Conservation (phyloP, 2,329 filamentous ascomycete genomes). For the Fusarium sp. region DNA sequence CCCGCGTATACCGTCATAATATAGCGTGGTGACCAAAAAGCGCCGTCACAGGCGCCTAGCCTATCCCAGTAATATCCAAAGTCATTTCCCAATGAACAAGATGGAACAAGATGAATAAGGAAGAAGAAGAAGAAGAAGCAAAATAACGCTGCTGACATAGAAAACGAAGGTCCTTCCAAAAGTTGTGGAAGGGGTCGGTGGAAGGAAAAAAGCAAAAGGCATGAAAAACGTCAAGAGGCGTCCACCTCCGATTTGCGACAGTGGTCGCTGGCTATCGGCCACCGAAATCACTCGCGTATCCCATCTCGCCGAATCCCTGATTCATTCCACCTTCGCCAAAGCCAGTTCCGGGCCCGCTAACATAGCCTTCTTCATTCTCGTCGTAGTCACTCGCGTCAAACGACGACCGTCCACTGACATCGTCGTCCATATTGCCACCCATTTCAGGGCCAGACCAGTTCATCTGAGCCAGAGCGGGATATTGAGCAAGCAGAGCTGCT, state of each 20-base stretch:
- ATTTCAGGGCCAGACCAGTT: constrained; percentile 82
- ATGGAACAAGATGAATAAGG: constrained; percentile 11
- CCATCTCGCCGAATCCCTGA: constrained; percentile 64
- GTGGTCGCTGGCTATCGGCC: constrained; percentile 36
- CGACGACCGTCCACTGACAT: constrained; percentile 83
- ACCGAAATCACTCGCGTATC: constrained; percentile 50
- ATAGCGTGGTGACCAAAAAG: constrained; percentile 30
- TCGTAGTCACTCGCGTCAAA: constrained; percentile 88
- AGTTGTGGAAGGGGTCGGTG: constrained; percentile 17
- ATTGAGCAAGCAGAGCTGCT: constrained; percentile 89
- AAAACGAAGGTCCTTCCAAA: constrained; percentile 13
- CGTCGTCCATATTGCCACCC: constrained; percentile 80
- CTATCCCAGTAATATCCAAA: constrained; percentile 27
- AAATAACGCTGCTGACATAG: constrained; percentile 28
- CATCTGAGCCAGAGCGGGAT: constrained; percentile 91
- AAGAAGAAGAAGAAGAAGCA: constrained; percentile 11
- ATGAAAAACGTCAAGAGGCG: constrained; percentile 23
- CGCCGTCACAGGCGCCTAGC: constrained; percentile 33
- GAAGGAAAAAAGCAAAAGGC: constrained; percentile 18
- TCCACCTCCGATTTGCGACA: constrained; percentile 5
- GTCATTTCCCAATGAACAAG: constrained; percentile 1
- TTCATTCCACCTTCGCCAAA: constrained; percentile 71
- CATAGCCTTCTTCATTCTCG: constrained; percentile 80
- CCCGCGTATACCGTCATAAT: constrained; percentile 21
- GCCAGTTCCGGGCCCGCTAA: constrained; percentile 74